These are phyloP conservation scores for Ustulina deusta DNA, from an alignment of 2,329 filamentous ascomycete species.

Conservation along the genomic window DNA sequence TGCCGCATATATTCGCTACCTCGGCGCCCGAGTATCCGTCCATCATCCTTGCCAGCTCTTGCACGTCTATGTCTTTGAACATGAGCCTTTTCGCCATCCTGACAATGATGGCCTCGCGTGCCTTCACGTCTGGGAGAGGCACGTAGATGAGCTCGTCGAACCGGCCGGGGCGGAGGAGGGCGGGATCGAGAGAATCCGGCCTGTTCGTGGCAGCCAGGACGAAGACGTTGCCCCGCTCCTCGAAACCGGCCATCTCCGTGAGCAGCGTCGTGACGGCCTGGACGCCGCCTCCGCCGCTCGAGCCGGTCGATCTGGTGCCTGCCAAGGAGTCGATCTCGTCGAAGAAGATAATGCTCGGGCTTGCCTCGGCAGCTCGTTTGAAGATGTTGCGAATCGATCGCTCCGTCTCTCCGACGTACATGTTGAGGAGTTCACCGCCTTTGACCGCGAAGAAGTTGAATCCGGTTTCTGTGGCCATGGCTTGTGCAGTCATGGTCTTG, in stretches of 20 bases:
- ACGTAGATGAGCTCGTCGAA: conserved; percentile 90
- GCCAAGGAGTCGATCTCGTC: conserved; percentile 94
- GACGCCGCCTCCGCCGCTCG: conserved; percentile 61
- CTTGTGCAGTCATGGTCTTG: conserved; percentile 92
- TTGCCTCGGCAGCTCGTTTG: conserved; percentile 83
- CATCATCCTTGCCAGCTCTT: conserved; percentile 70
- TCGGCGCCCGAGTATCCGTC: conserved; percentile 90
- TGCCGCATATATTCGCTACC: conserved; percentile 68
- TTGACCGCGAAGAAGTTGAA: conserved; percentile 97
- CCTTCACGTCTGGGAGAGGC: conserved; percentile 78
- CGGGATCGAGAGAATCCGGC: conserved; percentile 86
- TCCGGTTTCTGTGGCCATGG: conserved; percentile 88
- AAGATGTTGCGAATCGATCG: conserved; percentile 87
- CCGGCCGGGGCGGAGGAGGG: conserved; percentile 85
- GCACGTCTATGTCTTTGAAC: conserved; percentile 74
- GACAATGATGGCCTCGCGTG: conserved; percentile 80
- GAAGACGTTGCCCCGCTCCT: conserved; percentile 83
- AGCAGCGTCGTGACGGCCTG: conserved; percentile 91
- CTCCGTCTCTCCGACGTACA: conserved; percentile 97
- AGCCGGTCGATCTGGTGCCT: conserved; percentile 60
- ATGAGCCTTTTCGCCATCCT: conserved; percentile 73
- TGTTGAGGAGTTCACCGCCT: conserved; percentile 91
- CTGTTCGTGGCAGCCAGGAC: conserved; percentile 93
- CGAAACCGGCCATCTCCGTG: conserved; percentile 96
- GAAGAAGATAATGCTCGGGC: conserved; percentile 94